Evolutionary conservation across 192 early-diverging fungal species (phyloP), one percentile per base, ranked within the genome.

Genomic region (Mortierella hygrophila): DNA sequence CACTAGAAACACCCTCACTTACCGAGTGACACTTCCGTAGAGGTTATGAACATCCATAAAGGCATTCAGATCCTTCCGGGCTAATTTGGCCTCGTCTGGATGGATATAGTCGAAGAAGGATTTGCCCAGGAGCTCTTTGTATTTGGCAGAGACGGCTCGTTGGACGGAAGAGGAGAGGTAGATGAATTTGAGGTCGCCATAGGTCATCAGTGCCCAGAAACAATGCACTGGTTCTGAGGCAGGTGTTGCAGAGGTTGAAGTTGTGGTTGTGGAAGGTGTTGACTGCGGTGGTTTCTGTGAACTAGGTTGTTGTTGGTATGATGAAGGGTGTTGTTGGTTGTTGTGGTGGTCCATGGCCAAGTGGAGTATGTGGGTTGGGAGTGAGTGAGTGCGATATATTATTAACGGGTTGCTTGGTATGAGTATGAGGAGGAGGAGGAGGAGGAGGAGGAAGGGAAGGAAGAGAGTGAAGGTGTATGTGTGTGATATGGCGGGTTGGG

Each of bases 61-160:
- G 35, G 80, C 80, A 29, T 83, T 80, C 6, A 90, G 77, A 68
- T 90, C 89, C 47, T 81, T 83, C 55, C 86, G 82, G 13, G 89
- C 89, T 2, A 90, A 69, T 69, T 85, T 82, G 13, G 77, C 77
- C 69, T 90, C 89, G 60, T 88, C 80, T 13, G 89, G 89, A 70
- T 88, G 89, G 68, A 90, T 85, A 47, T 90, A 90, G 46, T 90
- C 89, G 52, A 90, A 90, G 69, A 90, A 82, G 23, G 89, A 90
- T 16, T 87, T 72, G 23, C 86, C 89, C 6, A 90, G 78, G 20
- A 90, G 63, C 70, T 78, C 75, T 18, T 87, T 81, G 68, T 89
- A 77, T 42, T 89, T 83, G 42, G 77, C 70, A 23, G 85, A 83
- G 44, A 89, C 82, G 37, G 82, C 79, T 32, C 82, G 79, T 23